Base-by-base conservation (phyloP, 345 rosid genomes). In the Arabis hirsuta region DNA sequence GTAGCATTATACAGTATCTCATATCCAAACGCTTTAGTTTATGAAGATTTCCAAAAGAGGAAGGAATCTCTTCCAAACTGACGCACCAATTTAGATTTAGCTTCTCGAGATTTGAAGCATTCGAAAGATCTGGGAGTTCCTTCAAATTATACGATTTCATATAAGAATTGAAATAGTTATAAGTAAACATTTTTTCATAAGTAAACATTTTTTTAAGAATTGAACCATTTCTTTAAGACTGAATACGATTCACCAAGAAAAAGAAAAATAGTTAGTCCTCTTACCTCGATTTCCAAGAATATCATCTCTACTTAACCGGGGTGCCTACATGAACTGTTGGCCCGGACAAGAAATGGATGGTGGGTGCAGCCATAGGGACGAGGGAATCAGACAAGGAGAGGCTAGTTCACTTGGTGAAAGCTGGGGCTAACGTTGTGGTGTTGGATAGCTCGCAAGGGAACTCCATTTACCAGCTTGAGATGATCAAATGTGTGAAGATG, bases 371-470 rank as follows among this genome's bases (percentile, higher is more conserved):
- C 0, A 79, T 89, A 13, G 97, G 98, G 72, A 93, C 97, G 0
- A 81, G 98, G 79, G 91, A 86, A 20, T 74, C 88, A 0, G 98
- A 94, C 64, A 89, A 84, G 83, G 91, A 84, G 87, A 89, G 96
- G 82, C 46, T 91, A 76, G 82, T 90, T 81, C 92, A 80, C 60
- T 54, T 93, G 71, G 93, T 93, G 19, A 90, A 90, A 84, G 97
- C 89, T 13, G 97, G 97, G 24, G 80, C 79, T 7, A 80, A 90
- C 36, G 95, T 78, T 47, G 84, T 90, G 69, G 92, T 93, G 53
- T 65, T 93, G 60, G 96, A 93, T 77, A 93, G 98, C 63, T 90
- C 98, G 8, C 98, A 91, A 59, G 98, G 97, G 60, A 94, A 94
- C 77, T 94, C 98, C 1, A 78, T 80, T 62, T 91, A 86, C 81